These are phyloP conservation scores for Phytophthora macrochlamydospora DNA, from an alignment of 352 stramenopile genomes.

Conservation along the genomic window DNA sequence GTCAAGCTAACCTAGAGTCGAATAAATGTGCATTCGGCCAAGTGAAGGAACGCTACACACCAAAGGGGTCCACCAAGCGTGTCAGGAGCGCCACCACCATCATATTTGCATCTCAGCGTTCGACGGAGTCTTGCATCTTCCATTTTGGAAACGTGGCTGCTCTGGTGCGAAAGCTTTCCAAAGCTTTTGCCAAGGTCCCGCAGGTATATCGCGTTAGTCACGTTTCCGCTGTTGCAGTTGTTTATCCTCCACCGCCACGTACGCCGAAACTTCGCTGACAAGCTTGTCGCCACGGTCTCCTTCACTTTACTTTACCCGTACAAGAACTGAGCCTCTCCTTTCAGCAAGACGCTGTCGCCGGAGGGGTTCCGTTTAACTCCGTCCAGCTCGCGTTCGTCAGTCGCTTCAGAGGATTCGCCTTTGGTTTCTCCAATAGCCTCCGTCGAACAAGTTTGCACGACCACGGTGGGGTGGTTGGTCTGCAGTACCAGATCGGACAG, in stretches of 20 bases:
- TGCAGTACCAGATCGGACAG: constrained; percentile 67
- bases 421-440: constrained; percentile 8
- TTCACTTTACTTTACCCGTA: constrained; percentile 39
- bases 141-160: constrained; percentile 18
- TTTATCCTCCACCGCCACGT: neutral
- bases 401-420: constrained; percentile 14
- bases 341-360: constrained; percentile 45
- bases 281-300: neutral
- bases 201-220: too few species aligned
- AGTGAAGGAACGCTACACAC: constrained; percentile 7
- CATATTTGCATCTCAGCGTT: neutral
- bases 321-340: constrained; percentile 52
- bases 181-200: too few species aligned
- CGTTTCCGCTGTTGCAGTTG: constrained; percentile 5
- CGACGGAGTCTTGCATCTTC: constrained; percentile 7
- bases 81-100: neutral
- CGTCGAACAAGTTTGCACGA: constrained; percentile 32
- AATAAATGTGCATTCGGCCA: neutral
- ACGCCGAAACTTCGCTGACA: constrained; percentile 2
- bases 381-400: constrained; percentile 19
- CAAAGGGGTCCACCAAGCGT: neutral
- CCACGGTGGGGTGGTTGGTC: constrained; percentile 46
- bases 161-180: neutral
- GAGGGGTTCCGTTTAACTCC: constrained; percentile 19
- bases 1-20: neutral